Base-by-base conservation (phyloP, 331 rosid species). In the Prunus yedoensis region DNA sequence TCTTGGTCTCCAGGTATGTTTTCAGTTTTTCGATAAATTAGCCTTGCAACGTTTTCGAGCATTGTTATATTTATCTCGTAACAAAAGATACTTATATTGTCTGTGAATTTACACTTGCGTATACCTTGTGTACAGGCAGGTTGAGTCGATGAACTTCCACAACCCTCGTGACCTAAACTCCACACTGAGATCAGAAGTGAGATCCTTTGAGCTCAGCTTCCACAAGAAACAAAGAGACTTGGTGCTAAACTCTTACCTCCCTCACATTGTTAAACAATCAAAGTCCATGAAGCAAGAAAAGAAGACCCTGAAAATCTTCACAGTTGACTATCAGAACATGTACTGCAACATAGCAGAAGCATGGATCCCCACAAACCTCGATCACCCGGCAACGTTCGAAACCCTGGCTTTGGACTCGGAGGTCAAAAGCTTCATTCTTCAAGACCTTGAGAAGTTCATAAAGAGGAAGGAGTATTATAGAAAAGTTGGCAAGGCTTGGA, bases 401-500 rank as follows among this genome's bases (percentile, higher is more conserved):
- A 83, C 81, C 13, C 72, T 83, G 25, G 87, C 87, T 16, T 30
- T 83, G 81, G 84, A 83, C 49, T 18, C 60, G 3, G 84, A 80
- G 71, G 56, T 68, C 10, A 84, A 83, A 74, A 49, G 43, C 13
- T 79, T 71, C 73, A 72, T 83, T 66, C 74, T 74, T 4, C 49
- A 41, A 23, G 84, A 83, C 54, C 82, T 83, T 0, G 61, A 79
- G 28, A 46, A 71, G 53, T 83, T 83, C 53, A 17, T 74, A n/a
- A 54, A 14, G 82, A 76, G 84, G 77, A 83, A 68, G 70, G 81
- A 73, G 2, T 79, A 75, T 63, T 79, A 74, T 35, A 74, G 70
- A 49, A 68, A 75, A 62, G 85, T 84, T 2, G 88, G 88, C 8
- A 81, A 81, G 68, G 88, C 88, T 12, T 84, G 88, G 88, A 84